These are phyloP conservation scores for Thinopyrum elongatum DNA, from an alignment of 176 grass and related monocot genomes.

Conservation along the genomic window DNA sequence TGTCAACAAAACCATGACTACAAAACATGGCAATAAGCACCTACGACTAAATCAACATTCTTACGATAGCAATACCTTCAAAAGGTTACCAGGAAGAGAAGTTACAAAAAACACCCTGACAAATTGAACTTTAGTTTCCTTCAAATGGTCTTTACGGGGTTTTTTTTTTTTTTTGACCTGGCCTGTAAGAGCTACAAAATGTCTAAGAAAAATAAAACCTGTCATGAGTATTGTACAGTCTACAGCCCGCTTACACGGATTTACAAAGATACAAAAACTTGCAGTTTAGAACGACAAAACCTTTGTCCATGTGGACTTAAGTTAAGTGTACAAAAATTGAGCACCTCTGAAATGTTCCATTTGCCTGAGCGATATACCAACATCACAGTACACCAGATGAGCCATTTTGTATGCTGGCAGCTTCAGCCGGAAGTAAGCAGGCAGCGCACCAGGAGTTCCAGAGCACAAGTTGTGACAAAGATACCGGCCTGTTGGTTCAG, in stretches of 20 bases:
- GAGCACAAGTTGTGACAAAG: neutral
- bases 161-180: neutral
- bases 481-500: neutral
- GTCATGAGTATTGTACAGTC: constrained; percentile 5
- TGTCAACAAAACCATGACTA: too few relatives aligned
- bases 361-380: constrained; percentile 2
- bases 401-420: constrained; percentile 15
- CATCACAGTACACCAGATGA: constrained; percentile 9
- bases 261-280: constrained; percentile 34
- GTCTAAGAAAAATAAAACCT: neutral
- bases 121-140: neutral
- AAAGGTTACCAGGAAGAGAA: neutral
- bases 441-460: neutral
- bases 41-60: too few relatives aligned
- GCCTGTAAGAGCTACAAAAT: neutral
- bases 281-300: constrained; percentile 13
- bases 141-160: constrained; percentile 9
- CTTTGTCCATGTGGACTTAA: neutral
- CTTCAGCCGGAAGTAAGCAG: constrained; percentile 21
- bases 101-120: neutral
- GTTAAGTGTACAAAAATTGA: constrained; percentile 21
- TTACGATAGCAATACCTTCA: too few relatives aligned
- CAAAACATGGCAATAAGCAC: too few relatives aligned
- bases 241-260: neutral
- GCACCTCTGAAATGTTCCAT: constrained; percentile 24